Evolutionary conservation across 805 yeast genomes (phyloP).

Genomic region (Saccharomycopsis schoenii): DNA sequence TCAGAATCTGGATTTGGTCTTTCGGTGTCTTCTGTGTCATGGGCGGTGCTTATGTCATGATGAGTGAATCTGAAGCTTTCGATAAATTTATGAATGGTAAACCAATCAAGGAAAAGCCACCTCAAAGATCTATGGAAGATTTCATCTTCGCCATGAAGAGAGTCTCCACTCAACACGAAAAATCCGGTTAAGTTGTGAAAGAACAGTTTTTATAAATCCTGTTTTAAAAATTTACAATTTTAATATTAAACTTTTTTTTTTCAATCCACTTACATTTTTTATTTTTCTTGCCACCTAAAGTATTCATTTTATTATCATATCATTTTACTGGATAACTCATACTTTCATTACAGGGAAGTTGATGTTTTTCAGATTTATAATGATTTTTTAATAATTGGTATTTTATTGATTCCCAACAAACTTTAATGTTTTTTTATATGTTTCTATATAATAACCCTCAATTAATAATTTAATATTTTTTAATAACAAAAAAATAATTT

Average conservation of each 20-base stretch:
- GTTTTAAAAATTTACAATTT: neutral
- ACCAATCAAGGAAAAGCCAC: constrained; percentile 39
- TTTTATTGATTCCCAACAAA: constrained; percentile 1
- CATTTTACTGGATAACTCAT: too few species aligned
- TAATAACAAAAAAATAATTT: neutral
- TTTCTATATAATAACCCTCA: neutral
- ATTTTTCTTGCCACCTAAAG: neutral
- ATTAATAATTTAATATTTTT: neutral
- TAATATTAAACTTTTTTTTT: neutral
- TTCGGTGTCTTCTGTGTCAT: constrained; percentile 94
- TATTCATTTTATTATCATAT: neutral
- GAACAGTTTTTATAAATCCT: neutral
- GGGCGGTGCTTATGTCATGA: constrained; percentile 94
- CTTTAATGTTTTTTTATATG: neutral
- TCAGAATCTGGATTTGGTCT: constrained; percentile 91
- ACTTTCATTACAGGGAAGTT: neutral
- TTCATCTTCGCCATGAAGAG: constrained; percentile 81
- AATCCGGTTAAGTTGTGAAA: constrained; percentile 41
- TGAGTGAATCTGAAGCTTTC: constrained; percentile 72
- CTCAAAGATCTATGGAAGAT: constrained; percentile 70
- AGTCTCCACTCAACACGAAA: constrained; percentile 85
- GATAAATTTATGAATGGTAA: constrained; percentile 82
- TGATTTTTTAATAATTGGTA: neutral
- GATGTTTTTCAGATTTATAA: neutral
- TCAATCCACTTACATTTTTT: neutral